Percentiles rank a stretch among this genome's conserved stretches.
Evolutionary conservation across 2,329 filamentous ascomycete species (phyloP).

Genomic region (Nannizzia gypsea): DNA sequence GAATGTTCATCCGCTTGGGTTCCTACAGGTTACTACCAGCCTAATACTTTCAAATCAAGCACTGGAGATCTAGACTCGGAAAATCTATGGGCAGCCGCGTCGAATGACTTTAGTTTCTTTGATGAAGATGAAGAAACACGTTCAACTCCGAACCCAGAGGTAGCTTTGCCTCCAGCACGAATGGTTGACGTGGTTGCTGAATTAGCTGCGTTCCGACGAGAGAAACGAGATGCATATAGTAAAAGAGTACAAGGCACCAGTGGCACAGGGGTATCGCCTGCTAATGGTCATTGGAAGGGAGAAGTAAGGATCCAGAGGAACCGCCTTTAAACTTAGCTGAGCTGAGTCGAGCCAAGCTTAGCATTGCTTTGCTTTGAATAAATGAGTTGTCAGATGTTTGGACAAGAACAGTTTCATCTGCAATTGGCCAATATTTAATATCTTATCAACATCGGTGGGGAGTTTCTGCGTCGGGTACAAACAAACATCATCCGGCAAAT

Average conservation of each 20-base stretch:
- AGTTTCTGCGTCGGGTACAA: not conserved
- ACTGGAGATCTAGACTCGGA: conserved; percentile 50
- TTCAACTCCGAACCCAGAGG: not conserved
- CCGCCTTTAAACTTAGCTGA: too few relatives aligned
- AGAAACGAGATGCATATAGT: conserved; percentile 39
- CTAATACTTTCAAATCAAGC: conserved; percentile 40
- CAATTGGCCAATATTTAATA: not conserved
- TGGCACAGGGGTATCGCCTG: conserved; percentile 11
- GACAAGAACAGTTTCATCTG: conserved; percentile 2
- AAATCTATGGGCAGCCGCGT: conserved; percentile 47
- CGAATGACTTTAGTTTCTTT: conserved; percentile 52
- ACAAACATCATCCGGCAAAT: not conserved
- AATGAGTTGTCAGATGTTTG: not conserved
- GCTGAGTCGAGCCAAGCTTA: not conserved
- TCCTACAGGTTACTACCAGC: conserved; percentile 34
- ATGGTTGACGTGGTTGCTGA: conserved; percentile 42
- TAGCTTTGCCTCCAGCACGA: not conserved
- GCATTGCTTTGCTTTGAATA: too few relatives aligned
- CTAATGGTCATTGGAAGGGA: conserved; percentile 50
- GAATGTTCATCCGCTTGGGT: conserved; percentile 26
- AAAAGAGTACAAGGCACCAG: not conserved
- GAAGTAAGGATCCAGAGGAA: conserved; percentile 46
- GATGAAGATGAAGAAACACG: conserved; percentile 39
- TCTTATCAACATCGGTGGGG: not conserved
- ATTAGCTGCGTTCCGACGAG: conserved; percentile 43